These are phyloP conservation scores for Colletotrichum liriopes DNA, from an alignment of 2,329 filamentous ascomycete species.

Conservation along the genomic window DNA sequence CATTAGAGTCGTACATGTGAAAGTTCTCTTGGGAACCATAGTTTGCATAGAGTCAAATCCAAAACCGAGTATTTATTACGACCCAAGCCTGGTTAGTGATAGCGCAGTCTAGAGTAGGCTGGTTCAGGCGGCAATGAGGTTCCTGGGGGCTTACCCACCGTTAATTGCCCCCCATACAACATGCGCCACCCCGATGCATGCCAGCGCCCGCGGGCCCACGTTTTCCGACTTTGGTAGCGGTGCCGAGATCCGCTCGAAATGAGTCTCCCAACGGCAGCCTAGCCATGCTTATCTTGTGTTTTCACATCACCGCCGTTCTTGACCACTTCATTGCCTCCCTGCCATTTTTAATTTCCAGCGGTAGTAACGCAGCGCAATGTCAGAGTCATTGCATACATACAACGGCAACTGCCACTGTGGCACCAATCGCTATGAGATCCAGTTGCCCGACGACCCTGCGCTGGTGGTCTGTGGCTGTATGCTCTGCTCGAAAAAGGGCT, in stretches of 20 bases:
- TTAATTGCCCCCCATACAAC: background rate
- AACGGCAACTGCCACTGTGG: slow-evolving; percentile 52
- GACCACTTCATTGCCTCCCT: background rate
- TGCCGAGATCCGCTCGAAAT: background rate
- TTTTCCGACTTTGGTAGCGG: background rate
- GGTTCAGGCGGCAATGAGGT: background rate
- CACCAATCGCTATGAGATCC: slow-evolving; percentile 47
- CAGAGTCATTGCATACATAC: background rate
- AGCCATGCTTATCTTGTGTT: background rate
- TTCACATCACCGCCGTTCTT: background rate
- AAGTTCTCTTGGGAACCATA: too few relatives aligned
- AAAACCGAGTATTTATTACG: too few relatives aligned
- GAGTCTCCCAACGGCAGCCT: background rate
- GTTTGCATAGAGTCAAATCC: too few relatives aligned
- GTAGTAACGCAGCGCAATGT: background rate
- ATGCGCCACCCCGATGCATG: background rate
- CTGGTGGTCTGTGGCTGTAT: slow-evolving; percentile 46
- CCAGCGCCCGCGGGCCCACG: background rate
- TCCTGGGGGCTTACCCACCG: background rate
- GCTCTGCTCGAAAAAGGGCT: slow-evolving; percentile 50
- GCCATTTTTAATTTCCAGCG: background rate
- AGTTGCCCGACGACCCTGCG: slow-evolving; percentile 20
- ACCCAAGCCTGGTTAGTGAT: too few relatives aligned
- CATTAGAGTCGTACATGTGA: too few relatives aligned
- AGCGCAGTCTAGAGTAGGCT: too few relatives aligned